Evolutionary conservation across 2,329 filamentous ascomycete genomes (phyloP), one percentile per base, ranked within the genome.

Genomic region (Phaeoacremonium minimum): DNA sequence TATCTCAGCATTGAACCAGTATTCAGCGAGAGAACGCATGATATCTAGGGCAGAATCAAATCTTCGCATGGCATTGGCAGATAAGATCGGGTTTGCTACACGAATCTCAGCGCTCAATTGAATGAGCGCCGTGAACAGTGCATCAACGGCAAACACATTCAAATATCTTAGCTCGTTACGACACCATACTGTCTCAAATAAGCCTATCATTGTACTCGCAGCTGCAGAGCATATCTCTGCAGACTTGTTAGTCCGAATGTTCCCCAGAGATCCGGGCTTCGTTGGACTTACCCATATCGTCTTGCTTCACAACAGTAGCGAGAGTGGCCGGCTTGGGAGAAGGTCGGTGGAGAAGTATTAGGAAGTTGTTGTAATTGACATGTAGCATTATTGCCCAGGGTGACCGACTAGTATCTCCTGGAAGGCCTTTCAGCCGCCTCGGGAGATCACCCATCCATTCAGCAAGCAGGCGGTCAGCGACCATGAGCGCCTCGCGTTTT

Each of bases 61-160:
- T 14, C 63, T 58, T 22, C 63, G 59, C 32, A 67, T 54, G 13
- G 62, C 63, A 35, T 65, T 66, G 44, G 66, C 66, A 4, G 63
- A 63, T 8, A 67, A 46, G 4, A 67, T 58, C 4, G 63, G 63
- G 31, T 67, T 67, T 4, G 63, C 66, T 38, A 67, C 66, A 15
- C 62, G 61, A 15, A 67, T 53, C 39, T 67, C 63, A 7, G 66
- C 63, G 14, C 63, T 58, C 7, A 67, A 62, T 51, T 67, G 63
- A 18, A 67, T 65, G 63, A 67, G 66, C 13, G 63, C 63, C 6
- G 63, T 67, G 45, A 67, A 67, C 6, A 67, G 45, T 2, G 61
- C 63, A 35, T 65, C 62, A 9, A 67, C 62, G 4, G 9, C 9
- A n/a, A 26, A 26, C 9, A n/a, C 22, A n/a, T 26, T 26, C 22